Base-by-base conservation (phyloP, 306 rosid genomes). In the Prunus persica region DNA sequence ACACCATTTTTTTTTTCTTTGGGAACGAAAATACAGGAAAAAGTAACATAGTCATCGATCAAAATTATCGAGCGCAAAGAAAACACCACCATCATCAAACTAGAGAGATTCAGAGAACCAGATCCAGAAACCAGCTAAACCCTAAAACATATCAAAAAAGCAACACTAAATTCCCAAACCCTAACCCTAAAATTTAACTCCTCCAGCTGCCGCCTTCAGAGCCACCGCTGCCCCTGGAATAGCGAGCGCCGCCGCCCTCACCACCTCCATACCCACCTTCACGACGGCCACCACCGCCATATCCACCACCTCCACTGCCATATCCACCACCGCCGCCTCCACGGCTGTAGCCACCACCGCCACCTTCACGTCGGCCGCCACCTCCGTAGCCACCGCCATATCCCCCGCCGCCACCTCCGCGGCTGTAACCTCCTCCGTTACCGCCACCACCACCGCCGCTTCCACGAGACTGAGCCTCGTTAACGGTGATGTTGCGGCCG, bases 401-500 rank as follows among this genome's bases (percentile, higher is more conserved):
- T 0, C 88, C 87, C 0, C 69, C 71, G 0, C 96, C 87, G 0
- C 97, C 87, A 0, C 88, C 90, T 0, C 95, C 89, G 0, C 93
- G 87, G 2, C 74, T 77, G 24, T 75, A 79, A 0, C 91, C 89
- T 0, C 87, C 89, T 0, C 87, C 82, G 0, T 84, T 85, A 0
- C 86, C 84, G 0, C 83, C 87, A 2, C 96, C 89, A 0, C 96
- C 89, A 0, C 96, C 94, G 0, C 96, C 91, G 0, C 89, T 58
- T 2, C 97, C 96, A 2, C 99, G 96, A 2, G 88, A 84, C 67
- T 95, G 97, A 0, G 97, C 99, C 84, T 90, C 97, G 78, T 95
- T 95, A 7, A 95, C 99, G 0, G 99, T 95, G 32, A 95, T 95
- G 65, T 81, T 92, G 6, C 99, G 96, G 2, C 99, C 99, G 16